Conservation (phyloP, 108 stramenopile genomes). For the Skeletonema costatum region DNA sequence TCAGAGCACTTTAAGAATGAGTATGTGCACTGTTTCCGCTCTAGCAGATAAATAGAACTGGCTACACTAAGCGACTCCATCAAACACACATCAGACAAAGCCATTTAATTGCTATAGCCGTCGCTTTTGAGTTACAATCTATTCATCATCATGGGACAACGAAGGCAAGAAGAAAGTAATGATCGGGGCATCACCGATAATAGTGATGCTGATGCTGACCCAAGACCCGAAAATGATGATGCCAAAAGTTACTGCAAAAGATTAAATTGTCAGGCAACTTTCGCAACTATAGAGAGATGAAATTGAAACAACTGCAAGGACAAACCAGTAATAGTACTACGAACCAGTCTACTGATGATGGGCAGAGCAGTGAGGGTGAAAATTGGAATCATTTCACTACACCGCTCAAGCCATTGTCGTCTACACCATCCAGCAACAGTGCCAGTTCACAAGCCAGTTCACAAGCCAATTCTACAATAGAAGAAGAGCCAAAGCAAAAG, state of each 20-base stretch:
- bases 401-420: background rate
- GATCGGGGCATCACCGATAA: background rate
- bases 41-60: too few species aligned
- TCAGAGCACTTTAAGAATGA: too few species aligned
- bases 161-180: background rate
- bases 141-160: too few species aligned
- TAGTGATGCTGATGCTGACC: background rate
- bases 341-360: background rate
- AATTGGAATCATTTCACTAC: constrained; percentile 17
- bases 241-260: background rate
- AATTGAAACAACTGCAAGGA: background rate
- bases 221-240: background rate
- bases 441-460: background rate
- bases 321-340: background rate
- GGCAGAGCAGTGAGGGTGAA: background rate
- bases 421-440: background rate
- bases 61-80: too few species aligned
- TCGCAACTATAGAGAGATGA: background rate
- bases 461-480: too few species aligned
- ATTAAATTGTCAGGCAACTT: background rate
- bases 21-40: too few species aligned
- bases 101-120: too few species aligned
- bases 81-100: too few species aligned
- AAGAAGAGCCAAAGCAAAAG: background rate
- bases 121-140: too few species aligned